Evolutionary conservation across 768 basidiomycete genomes (phyloP).

Genomic region (Panaeolus papilionaceus): DNA sequence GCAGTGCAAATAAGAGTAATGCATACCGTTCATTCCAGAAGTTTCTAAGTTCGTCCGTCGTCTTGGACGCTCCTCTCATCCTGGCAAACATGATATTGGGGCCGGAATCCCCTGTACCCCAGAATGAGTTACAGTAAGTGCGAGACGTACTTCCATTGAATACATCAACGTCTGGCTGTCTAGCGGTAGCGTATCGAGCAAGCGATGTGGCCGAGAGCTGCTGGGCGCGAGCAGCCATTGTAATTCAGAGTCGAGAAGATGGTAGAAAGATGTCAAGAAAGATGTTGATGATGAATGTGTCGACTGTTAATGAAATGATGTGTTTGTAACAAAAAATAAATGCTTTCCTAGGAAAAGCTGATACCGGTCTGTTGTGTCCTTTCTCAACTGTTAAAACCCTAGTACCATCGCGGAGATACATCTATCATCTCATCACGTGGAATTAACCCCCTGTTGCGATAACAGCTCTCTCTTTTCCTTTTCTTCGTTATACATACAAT

Average conservation of each 20-base stretch:
- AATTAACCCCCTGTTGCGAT: constrained; percentile 17
- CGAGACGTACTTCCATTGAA: constrained; percentile 44
- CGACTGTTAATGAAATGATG: constrained; percentile 3
- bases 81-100: constrained; percentile 89
- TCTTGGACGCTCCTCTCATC: constrained; percentile 84
- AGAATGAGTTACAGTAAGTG: constrained; percentile 97
- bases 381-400: neutral
- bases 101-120: constrained; percentile 86
- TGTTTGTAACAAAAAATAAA: neutral
- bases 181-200: constrained; percentile 61
- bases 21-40: constrained; percentile 95
- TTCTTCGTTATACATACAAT: neutral
- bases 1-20: neutral
- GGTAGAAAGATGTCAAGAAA: constrained; percentile 5
- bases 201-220: constrained; percentile 72
- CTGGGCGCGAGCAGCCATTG: constrained; percentile 71
- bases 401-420: constrained; percentile 4
- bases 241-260: neutral
- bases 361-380: constrained; percentile 2
- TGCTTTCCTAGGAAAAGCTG: constrained; percentile 1
- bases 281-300: neutral
- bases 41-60: constrained; percentile 84
- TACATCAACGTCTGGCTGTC: constrained; percentile 52
- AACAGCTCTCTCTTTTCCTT: neutral
- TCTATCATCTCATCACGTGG: constrained; percentile 15